These are phyloP conservation scores for Saxophila tyrrhenica DNA, from an alignment of 495 filamentous ascomycete genomes.

Conservation along the genomic window DNA sequence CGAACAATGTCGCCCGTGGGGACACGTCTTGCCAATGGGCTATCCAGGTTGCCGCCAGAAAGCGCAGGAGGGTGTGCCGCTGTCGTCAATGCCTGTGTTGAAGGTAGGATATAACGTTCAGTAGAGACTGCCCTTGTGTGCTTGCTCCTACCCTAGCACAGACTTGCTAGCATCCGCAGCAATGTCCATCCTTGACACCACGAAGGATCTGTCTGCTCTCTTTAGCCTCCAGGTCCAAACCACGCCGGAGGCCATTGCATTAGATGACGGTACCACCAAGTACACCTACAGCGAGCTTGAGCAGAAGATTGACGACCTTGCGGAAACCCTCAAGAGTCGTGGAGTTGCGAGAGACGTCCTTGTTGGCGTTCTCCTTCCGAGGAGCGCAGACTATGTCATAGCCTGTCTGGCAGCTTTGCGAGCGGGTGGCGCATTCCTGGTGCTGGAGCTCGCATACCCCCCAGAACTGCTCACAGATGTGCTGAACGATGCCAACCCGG, in stretches of 20 bases:
- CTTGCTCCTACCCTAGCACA: no score
- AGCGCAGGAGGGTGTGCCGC: neutral
- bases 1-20: neutral
- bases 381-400: constrained; percentile 59
- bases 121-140: neutral
- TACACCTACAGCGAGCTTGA: constrained; percentile 55
- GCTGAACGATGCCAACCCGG: constrained; percentile 51
- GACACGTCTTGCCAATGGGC: neutral
- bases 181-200: constrained; percentile 49
- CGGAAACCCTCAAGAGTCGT: constrained; percentile 42
- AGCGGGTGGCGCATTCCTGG: constrained; percentile 58
- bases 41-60: neutral
- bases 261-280: constrained; percentile 45
- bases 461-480: constrained; percentile 53
- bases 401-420: constrained; percentile 55
- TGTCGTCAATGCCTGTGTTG: neutral
- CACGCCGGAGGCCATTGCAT: constrained; percentile 47
- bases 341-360: constrained; percentile 51
- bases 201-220: constrained; percentile 50
- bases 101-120: neutral
- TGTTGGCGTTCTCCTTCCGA: constrained; percentile 54
- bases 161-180: neutral
- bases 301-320: constrained; percentile 42
- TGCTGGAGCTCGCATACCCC: constrained; percentile 59
- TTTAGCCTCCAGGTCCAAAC: constrained; percentile 45